Conservation (phyloP, 1,284 basidiomycete species). For the Pulchroboletus neoregius region DNA sequence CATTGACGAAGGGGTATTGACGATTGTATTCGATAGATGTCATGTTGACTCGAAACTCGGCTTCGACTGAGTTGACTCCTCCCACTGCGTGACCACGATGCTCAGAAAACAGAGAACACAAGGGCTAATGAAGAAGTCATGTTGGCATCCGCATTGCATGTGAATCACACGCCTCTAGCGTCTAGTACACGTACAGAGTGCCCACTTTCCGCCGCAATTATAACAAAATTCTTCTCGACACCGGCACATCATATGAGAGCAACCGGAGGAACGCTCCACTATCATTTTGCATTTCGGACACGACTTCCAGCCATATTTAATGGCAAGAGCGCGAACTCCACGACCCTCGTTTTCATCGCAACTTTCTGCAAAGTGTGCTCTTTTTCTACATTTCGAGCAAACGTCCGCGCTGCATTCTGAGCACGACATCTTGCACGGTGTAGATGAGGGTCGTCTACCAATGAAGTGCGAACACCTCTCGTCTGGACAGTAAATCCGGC, state of each 20-base stretch:
- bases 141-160: background rate
- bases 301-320: slow-evolving; percentile 37
- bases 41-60: background rate
- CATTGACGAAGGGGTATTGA: background rate
- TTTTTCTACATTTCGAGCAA: slow-evolving; percentile 34
- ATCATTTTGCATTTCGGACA: slow-evolving; percentile 41
- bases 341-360: slow-evolving; percentile 22
- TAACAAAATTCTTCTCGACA: slow-evolving; percentile 44
- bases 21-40: background rate
- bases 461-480: slow-evolving; percentile 40
- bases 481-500: slow-evolving; percentile 42
- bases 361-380: slow-evolving; percentile 14
- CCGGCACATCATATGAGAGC: slow-evolving; percentile 40
- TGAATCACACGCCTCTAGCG: no score
- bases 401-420: slow-evolving; percentile 29
- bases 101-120: background rate
- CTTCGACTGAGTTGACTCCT: no score
- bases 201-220: slow-evolving; percentile 29
- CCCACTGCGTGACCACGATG: background rate
- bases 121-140: background rate
- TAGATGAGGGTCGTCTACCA: slow-evolving; percentile 25
- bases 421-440: slow-evolving; percentile 14
- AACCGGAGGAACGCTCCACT: slow-evolving; percentile 39
- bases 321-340: slow-evolving; percentile 34
- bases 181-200: no score